phyloP scores from a whole-genome alignment of 1,284 basidiomycete genomes.

The Cystobasidium slooffiae region DNA sequence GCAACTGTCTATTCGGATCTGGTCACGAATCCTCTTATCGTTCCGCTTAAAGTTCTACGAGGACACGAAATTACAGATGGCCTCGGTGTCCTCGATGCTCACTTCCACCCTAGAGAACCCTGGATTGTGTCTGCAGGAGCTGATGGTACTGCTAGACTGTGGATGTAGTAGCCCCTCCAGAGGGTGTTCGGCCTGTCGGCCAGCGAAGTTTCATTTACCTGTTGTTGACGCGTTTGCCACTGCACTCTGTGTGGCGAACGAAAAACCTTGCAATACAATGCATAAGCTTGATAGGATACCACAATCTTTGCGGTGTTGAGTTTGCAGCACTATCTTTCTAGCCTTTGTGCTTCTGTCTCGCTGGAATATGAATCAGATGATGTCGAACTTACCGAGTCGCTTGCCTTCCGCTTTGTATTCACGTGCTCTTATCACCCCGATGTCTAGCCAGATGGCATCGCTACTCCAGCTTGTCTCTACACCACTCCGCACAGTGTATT shows the following conservation, averaged over 20 bases:
- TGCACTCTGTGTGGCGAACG: too few species aligned
- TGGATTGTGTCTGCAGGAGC: constrained; percentile 94
- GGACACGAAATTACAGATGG: constrained; percentile 84
- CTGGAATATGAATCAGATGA: too few species aligned
- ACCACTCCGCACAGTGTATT: too few species aligned
- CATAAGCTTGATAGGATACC: too few species aligned
- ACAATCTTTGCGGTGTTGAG: too few species aligned
- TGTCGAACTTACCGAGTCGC: too few species aligned
- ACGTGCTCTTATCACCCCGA: neutral
- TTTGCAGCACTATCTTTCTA: too few species aligned
- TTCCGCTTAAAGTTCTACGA: constrained; percentile 92
- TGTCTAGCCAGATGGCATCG: neutral
- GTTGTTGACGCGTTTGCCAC: neutral
- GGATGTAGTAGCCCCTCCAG: constrained; percentile 59
- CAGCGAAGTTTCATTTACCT: neutral
- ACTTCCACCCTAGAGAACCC: constrained; percentile 86
- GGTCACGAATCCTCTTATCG: constrained; percentile 93
- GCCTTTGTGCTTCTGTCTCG: too few species aligned
- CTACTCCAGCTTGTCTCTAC: too few species aligned
- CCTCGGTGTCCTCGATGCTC: constrained; percentile 86
- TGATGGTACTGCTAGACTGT: constrained; percentile 85
- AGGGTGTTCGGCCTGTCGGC: neutral
- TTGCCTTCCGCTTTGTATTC: neutral
- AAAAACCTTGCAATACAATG: too few species aligned
- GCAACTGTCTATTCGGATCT: constrained; percentile 90